Evolutionary conservation across 1,139 yeast species (phyloP).

Genomic region (Meyerozyma guilliermondii): DNA sequence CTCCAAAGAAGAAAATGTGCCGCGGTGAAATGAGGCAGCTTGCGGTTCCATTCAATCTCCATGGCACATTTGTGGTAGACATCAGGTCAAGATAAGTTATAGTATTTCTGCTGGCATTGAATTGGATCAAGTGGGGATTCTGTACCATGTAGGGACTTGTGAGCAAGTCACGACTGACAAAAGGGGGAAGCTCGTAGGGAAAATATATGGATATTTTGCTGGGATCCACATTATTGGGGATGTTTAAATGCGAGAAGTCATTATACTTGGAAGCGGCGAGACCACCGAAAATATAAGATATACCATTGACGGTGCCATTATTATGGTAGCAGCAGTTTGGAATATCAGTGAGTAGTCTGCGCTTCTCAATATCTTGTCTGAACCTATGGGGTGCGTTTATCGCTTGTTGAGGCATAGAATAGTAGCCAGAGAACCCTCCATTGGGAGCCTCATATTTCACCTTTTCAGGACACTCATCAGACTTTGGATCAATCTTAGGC

Average conservation of each 20-base stretch:
- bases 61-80: constrained; percentile 19
- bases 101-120: constrained; percentile 32
- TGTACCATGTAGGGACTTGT: constrained; percentile 31
- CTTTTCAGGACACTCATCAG: background rate
- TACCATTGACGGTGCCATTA: constrained; percentile 28
- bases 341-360: constrained; percentile 11
- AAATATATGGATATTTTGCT: constrained; percentile 32
- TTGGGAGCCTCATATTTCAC: background rate
- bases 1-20: constrained; percentile 41
- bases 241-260: constrained; percentile 26
- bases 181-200: constrained; percentile 39
- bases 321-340: constrained; percentile 32
- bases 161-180: constrained; percentile 28
- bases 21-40: constrained; percentile 28
- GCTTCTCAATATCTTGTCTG: constrained; percentile 4
- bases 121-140: constrained; percentile 23
- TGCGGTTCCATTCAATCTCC: constrained; percentile 23
- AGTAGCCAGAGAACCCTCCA: constrained; percentile 2
- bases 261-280: constrained; percentile 16
- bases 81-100: constrained; percentile 22
- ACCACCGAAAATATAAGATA: constrained; percentile 38
- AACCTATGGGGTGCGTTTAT: background rate
- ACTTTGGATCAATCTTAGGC: background rate
- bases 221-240: constrained; percentile 29
- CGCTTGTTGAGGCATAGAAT: constrained; percentile 2